Base-by-base conservation (phyloP, 129 eudicot genomes). In the Artemisia argyi region DNA sequence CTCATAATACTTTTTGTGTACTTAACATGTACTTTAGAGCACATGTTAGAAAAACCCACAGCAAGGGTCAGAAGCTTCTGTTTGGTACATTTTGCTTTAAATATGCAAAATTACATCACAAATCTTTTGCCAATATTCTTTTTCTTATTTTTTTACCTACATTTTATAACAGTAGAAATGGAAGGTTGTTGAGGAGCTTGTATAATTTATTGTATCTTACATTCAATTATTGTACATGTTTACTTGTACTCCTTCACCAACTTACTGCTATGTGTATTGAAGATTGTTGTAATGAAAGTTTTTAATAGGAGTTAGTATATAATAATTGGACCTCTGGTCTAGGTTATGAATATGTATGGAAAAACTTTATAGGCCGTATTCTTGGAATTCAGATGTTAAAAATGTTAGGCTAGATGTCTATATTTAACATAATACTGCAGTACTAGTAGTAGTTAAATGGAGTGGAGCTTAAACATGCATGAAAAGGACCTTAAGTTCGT, bases 21-120 rank as follows among this genome's bases (percentile, higher is more conserved):
- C n/a, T n/a, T n/a, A n/a, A n/a, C n/a, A n/a, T n/a, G n/a, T n/a
- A n/a, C n/a, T n/a, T n/a, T n/a, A n/a, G n/a, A n/a, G n/a, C n/a
- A n/a, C n/a, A n/a, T n/a, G n/a, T n/a, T n/a, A n/a, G n/a, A n/a
- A n/a, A n/a, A n/a, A n/a, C n/a, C n/a, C n/a, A n/a, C n/a, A n/a
- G n/a, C 76, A 26, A 58, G 3, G 71, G 66, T 70, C 76, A 77
- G 76, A 62, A 59, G 59, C 22, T 20, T 20, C 22, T 20, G 22
- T 20, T 20, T 20, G 58, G 52, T 69, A 61, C 72, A 63, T 69
- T 39, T 71, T 78, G 77, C 82, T 78, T 78, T 71, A 44, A 78
- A 71, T 63, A 78, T 78, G 77, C 82, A 78, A 78, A 54, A 77
- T 78, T 42, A 71, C 26, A 78, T 78, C 82, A 71, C 77, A 78